A percentile compares a stretch with the other conserved stretches of the same genome.
Conservation (phyloP, 345 rosid genomes). For the Moringa oleifera region DNA sequence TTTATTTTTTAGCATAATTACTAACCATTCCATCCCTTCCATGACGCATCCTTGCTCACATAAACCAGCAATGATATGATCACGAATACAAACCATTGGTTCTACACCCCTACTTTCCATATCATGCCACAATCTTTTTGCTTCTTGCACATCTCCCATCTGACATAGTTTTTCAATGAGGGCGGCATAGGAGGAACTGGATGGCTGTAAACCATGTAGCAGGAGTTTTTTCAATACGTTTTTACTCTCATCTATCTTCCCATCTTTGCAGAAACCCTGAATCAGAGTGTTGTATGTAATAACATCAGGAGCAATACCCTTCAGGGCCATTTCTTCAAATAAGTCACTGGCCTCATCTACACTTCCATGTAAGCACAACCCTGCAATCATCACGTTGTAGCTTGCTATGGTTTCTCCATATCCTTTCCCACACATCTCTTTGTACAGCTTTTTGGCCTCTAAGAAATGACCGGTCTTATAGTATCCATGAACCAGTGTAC, state of each 20-base stretch:
- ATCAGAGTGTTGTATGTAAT: constrained; percentile 47
- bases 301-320: constrained; percentile 38
- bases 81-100: too few relatives aligned
- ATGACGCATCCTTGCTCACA: too few relatives aligned
- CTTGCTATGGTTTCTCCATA: constrained; percentile 33
- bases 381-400: constrained; percentile 48
- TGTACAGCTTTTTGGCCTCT: constrained; percentile 26
- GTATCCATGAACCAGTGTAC: constrained; percentile 31
- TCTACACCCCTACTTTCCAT: not conserved
- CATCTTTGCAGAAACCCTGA: constrained; percentile 39
- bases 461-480: constrained; percentile 24
- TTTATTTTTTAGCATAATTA: too few relatives aligned
- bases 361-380: constrained; percentile 35
- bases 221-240: constrained; percentile 27
- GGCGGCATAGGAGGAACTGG: not conserved
- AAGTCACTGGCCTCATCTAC: constrained; percentile 38
- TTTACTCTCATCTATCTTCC: constrained; percentile 20
- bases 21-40: too few relatives aligned
- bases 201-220: constrained; percentile 17
- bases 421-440: constrained; percentile 42
- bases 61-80: too few relatives aligned
- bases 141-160: not conserved
- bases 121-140: not conserved
- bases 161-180: constrained; percentile 1
- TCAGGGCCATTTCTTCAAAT: constrained; percentile 49